A percentile compares a stretch with the other conserved stretches of the same genome.
phyloP scores from a whole-genome alignment of 1,284 basidiomycete species.

The Xerocomus amazonicus region DNA sequence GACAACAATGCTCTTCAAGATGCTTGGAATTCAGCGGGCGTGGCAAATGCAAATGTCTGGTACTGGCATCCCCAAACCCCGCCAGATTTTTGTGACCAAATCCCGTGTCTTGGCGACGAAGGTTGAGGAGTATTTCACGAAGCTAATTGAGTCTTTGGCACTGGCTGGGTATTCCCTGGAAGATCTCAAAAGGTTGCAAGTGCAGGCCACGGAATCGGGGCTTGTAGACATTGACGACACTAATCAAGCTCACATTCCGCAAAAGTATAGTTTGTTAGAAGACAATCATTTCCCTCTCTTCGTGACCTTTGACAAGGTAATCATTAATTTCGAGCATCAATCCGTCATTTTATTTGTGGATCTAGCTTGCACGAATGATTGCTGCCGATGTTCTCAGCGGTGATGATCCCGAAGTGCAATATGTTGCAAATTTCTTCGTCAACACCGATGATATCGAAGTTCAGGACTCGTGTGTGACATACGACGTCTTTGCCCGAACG shows the following conservation, averaged over 20 bases:
- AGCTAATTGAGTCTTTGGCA: slow-evolving; percentile 47
- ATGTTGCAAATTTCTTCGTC: slow-evolving; percentile 15
- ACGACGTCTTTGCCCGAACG: slow-evolving; percentile 44
- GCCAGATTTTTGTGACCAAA: slow-evolving; percentile 73
- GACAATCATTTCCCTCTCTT: slow-evolving; percentile 71
- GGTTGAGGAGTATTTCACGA: slow-evolving; percentile 62
- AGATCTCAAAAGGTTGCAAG: slow-evolving; percentile 35
- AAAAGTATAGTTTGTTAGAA: slow-evolving; percentile 51
- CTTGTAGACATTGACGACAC: slow-evolving; percentile 50
- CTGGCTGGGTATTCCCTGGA: slow-evolving; percentile 38
- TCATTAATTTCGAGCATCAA: slow-evolving; percentile 7
- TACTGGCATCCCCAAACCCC: slow-evolving; percentile 38
- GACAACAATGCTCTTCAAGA: slow-evolving; percentile 72
- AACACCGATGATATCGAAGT: slow-evolving; percentile 12
- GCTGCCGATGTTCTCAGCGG: slow-evolving; percentile 22
- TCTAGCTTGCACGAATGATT: slow-evolving; percentile 14
- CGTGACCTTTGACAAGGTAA: slow-evolving; percentile 59
- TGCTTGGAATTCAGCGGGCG: slow-evolving; percentile 59
- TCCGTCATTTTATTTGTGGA: slow-evolving; percentile 4
- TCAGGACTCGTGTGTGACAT: slow-evolving; percentile 40
- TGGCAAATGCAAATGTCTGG: slow-evolving; percentile 35
- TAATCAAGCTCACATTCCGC: slow-evolving; percentile 48
- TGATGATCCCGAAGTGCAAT: slow-evolving; percentile 7
- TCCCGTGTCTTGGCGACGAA: slow-evolving; percentile 61
- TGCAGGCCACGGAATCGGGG: slow-evolving; percentile 27